Base-by-base conservation (phyloP, 176 grass and related monocot species). In the Bothriochloa decipiens region DNA sequence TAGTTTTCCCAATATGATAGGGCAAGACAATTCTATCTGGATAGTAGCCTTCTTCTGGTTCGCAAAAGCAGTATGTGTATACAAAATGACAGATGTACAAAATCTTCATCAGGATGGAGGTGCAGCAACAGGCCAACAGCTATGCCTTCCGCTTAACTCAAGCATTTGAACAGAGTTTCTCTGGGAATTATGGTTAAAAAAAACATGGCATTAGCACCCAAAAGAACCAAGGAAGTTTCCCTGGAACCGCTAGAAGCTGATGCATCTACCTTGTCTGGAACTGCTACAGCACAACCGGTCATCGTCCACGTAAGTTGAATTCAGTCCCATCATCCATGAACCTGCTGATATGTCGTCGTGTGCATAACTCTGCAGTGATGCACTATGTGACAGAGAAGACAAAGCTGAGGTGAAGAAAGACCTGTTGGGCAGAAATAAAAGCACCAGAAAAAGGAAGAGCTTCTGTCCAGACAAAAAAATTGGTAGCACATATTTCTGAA, bases 321-420 rank as follows among this genome's bases (percentile, higher is more conserved):
- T 91, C 32, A 99, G 62, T 46, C 93, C 96, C 89, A 96, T 99
- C 81, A 99, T 92, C 96, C 96, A 96, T 53, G 96, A 99, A 53
- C 93, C 96, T 65, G 96, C 89, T 15, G 96, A 92, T 83, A 89
- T 92, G 61, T 99, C 93, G 23, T 99, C 93, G 83, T 99, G 87
- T 7, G 93, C 93, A 87, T 92, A 99, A 15, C 89, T 94, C 81
- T 86, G 89, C 16, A 99, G 81, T 20, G 93, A 99, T 6, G 93
- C 96, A 82, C 93, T 97, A 79, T 42, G 27, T 57, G 25, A 80
- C 22, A 67, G 2, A 63, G 70, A 69, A 53, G 3, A 75, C 50
- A 60, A 14, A 75, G 36, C 6, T 75, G 43, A 15, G 22, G 74
- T 71, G 18, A 64, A 32, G 53, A 55, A 50, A 32, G 65, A 55